phyloP scores from a whole-genome alignment of 2,329 filamentous ascomycete genomes.

The Alternaria hordeiaustralica region DNA sequence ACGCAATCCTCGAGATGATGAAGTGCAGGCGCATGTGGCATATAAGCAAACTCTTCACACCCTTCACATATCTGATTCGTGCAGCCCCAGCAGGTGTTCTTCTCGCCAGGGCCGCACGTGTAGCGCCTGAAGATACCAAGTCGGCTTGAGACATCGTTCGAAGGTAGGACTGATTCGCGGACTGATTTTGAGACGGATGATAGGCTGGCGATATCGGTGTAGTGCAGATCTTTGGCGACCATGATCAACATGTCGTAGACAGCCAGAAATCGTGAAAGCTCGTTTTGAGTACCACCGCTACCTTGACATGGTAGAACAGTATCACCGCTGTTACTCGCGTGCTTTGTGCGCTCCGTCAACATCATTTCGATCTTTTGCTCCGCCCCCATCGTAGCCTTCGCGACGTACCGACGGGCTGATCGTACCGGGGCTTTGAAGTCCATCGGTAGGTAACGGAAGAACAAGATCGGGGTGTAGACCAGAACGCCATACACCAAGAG shows the following conservation, averaged over 20 bases:
- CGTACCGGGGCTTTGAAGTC: constrained; percentile 23
- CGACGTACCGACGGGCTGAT: constrained; percentile 17
- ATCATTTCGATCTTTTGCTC: constrained; percentile 19
- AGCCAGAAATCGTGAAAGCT: constrained; percentile 34
- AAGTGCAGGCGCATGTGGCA: constrained; percentile 13
- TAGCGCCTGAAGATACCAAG: constrained; percentile 27
- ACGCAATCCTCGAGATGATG: constrained; percentile 31
- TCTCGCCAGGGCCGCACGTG: constrained; percentile 20
- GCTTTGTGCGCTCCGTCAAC: constrained; percentile 12
- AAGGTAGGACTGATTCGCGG: constrained; percentile 29
- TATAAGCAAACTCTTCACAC: constrained; percentile 11
- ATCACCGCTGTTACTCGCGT: neutral
- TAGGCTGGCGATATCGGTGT: constrained; percentile 33
- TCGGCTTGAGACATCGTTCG: constrained; percentile 19
- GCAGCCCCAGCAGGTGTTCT: constrained; percentile 31
- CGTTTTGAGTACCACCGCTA: constrained; percentile 2
- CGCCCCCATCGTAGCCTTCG: constrained; percentile 22
- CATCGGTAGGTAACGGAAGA: constrained; percentile 30
- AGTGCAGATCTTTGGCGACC: constrained; percentile 35
- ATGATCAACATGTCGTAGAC: constrained; percentile 40
- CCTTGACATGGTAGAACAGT: constrained; percentile 2
- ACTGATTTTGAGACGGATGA: constrained; percentile 33
- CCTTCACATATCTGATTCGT: constrained; percentile 26
- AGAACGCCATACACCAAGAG: constrained; percentile 1
- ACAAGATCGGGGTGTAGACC: constrained; percentile 7